Evolutionary conservation across 1,139 yeast species (phyloP), one percentile per base, ranked within the genome.

Genomic region (Candida anutae): DNA sequence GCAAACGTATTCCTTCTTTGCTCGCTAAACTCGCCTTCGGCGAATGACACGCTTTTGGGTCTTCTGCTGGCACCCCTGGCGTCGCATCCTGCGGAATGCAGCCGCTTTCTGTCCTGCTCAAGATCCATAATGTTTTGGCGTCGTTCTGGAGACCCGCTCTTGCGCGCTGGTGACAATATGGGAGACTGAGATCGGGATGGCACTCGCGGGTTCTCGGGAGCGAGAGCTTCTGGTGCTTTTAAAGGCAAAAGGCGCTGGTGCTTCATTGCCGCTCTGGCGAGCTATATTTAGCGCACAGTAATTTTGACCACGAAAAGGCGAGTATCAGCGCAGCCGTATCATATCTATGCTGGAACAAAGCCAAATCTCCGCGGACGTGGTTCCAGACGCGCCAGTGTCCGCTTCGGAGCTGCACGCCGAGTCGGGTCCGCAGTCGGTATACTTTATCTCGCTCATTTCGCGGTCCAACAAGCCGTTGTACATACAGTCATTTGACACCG

Each of bases 401-500:
- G n/a, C n/a, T n/a, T n/a, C n/a, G n/a, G n/a, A n/a, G n/a, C n/a
- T n/a, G n/a, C n/a, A n/a, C n/a, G n/a, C n/a, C 19, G 10, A 8
- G 19, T 17, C 19, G 9, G 10, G 19, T 17, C 21, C 22, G 14
- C 36, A 31, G 26, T 23, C 28, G 12, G 48, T 62, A 16, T 53
- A 53, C 33, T 74, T 74, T 45, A 65, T 74, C 3, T 61, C 79
- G 17, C 47, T 74, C 32, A 69, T 74, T 13, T 69, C 79, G 3
- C 48, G 76, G 32, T 68, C 69, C 27, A 76, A 75, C 43, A 62
- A 58, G 30, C 84, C 83, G 6, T 45, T 77, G 17, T 77, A 76
- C 43, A 72, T 74, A 28, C 80, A 74, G 42, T 56, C 74, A 20
- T 66, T 75, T 32, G 60, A 55, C 22, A 38, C 45, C 8, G 48